These are phyloP conservation scores for Mucor velutinosus DNA, from an alignment of 371 early-diverging fungal species.

Conservation along the genomic window DNA sequence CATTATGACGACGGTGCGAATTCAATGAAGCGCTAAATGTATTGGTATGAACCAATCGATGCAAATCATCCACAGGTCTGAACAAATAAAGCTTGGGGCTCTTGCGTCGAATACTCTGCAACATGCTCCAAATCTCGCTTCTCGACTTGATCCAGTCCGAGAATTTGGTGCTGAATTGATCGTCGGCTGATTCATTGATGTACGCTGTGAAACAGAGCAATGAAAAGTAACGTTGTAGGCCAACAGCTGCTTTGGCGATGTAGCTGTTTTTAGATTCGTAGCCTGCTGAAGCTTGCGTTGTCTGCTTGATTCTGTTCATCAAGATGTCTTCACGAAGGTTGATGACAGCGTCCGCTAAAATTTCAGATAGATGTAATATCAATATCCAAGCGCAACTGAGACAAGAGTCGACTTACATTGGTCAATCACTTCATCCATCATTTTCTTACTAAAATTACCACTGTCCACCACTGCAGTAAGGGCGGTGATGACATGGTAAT, in stretches of 20 bases:
- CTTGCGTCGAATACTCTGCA: constrained; percentile 51
- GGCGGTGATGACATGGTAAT: constrained; percentile 55
- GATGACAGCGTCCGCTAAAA: constrained; percentile 57
- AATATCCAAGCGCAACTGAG: background rate
- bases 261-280: constrained; percentile 30
- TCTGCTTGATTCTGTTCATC: constrained; percentile 59
- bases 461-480: constrained; percentile 52
- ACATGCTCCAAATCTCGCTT: constrained; percentile 61
- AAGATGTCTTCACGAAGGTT: constrained; percentile 71
- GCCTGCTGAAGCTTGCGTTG: constrained; percentile 22
- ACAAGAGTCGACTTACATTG: constrained; percentile 39
- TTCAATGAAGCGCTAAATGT: constrained; percentile 10
- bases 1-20: constrained; percentile 2
- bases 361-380: background rate
- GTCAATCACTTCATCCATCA: constrained; percentile 63
- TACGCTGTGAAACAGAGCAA: constrained; percentile 62
- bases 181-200: constrained; percentile 46
- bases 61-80: constrained; percentile 68
- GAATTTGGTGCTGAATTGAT: constrained; percentile 41
- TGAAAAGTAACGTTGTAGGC: constrained; percentile 67
- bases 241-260: constrained; percentile 51
- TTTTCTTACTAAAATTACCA: constrained; percentile 51
- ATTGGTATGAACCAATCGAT: constrained; percentile 10
- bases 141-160: constrained; percentile 56
- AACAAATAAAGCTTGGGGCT: constrained; percentile 58